Conservation (phyloP, 1,284 basidiomycete genomes). For the Moniliella sp. region DNA sequence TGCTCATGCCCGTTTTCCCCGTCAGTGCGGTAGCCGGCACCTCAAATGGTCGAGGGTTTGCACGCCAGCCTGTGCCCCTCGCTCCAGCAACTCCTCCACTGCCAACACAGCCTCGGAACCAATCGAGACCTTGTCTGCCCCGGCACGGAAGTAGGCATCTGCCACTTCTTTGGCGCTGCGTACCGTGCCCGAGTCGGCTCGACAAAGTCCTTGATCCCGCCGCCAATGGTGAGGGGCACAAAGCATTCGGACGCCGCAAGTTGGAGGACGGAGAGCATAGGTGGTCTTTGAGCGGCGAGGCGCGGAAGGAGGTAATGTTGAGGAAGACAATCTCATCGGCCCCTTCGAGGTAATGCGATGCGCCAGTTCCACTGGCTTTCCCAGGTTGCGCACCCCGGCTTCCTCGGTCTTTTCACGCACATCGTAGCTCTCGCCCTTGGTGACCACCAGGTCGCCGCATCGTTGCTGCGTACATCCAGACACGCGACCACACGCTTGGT, state of each 20-base stretch:
- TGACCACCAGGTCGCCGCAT: constrained; percentile 86
- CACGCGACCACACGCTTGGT: constrained; percentile 91
- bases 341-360: constrained; percentile 62
- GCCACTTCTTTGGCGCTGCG: constrained; percentile 79
- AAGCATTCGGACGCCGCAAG: constrained; percentile 73
- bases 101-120: constrained; percentile 84
- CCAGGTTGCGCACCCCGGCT: constrained; percentile 63
- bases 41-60: constrained; percentile 5
- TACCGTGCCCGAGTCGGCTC: constrained; percentile 72
- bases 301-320: constrained; percentile 97
- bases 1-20: constrained; percentile 62
- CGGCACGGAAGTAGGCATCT: constrained; percentile 81
- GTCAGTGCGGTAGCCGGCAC: constrained; percentile 26
- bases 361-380: constrained; percentile 83
- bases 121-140: constrained; percentile 89
- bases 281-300: constrained; percentile 85
- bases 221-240: constrained; percentile 94
- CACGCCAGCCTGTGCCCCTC: constrained; percentile 28
- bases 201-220: constrained; percentile 83
- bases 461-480: constrained; percentile 90
- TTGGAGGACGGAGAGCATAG: constrained; percentile 86
- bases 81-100: constrained; percentile 53
- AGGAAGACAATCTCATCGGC: constrained; percentile 93
- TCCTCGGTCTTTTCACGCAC: constrained; percentile 49
- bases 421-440: constrained; percentile 97